Conservation (phyloP, 2,329 filamentous ascomycete species). For the Karstenula rhodostoma region DNA sequence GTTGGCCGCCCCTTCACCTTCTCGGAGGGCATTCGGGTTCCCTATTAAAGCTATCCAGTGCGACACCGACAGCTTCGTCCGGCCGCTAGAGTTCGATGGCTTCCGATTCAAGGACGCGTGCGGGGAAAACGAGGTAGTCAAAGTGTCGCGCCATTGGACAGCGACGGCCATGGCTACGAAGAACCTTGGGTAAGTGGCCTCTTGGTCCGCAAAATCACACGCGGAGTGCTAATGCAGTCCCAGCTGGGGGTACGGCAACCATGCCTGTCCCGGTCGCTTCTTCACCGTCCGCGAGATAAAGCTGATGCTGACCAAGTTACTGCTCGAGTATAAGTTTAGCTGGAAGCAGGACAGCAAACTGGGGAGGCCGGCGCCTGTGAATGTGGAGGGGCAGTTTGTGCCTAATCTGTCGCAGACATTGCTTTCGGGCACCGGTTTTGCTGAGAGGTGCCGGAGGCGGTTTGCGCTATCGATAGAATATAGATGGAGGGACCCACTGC, state of each 20-base stretch:
- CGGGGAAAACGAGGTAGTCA: not conserved
- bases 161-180: not conserved
- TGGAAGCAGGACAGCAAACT: not conserved
- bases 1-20: not conserved
- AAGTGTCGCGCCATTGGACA: not conserved
- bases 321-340: conserved; percentile 2
- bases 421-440: no score
- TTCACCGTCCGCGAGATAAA: not conserved
- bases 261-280: conserved; percentile 5
- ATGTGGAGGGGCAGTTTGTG: conserved; percentile 1
- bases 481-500: no score
- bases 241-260: conserved; percentile 8
- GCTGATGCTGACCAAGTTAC: not conserved
- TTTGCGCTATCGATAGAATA: no score
- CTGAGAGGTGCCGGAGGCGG: no score
- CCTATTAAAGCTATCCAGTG: not conserved
- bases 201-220: no score
- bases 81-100: not conserved
- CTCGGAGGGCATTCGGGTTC: not conserved
- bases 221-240: no score
- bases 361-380: not conserved
- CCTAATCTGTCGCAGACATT: not conserved
- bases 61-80: not conserved
- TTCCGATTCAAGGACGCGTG: not conserved
- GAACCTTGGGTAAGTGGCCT: not conserved